Conservation (phyloP, 225 moss, liverwort and hornwort species). For the Straminergon stramineum region DNA sequence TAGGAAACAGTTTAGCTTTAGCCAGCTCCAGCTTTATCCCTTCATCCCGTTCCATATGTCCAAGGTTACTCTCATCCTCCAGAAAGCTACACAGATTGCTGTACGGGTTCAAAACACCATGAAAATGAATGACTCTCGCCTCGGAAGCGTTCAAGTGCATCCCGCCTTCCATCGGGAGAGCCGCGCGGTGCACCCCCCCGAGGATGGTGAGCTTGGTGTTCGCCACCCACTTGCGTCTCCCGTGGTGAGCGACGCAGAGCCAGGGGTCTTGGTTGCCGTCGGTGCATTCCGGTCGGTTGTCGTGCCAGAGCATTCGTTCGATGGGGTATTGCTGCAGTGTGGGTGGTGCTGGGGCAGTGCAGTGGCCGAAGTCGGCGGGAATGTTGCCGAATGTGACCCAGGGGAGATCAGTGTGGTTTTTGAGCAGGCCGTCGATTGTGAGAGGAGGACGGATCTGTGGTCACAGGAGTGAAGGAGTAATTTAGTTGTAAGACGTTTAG, state of each 20-base stretch:
- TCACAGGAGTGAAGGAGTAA: neutral
- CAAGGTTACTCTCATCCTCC: neutral
- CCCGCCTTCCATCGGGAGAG: constrained; percentile 12
- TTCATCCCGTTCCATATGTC: constrained; percentile 1
- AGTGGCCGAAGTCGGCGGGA: constrained; percentile 22
- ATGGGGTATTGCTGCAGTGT: constrained; percentile 1
- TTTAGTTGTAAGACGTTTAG: neutral
- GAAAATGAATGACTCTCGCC: constrained; percentile 41
- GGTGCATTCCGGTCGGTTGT: constrained; percentile 28
- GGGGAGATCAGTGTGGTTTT: constrained; percentile 12
- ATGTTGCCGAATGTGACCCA: constrained; percentile 46
- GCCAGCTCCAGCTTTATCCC: neutral
- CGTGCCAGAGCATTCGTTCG: constrained; percentile 47
- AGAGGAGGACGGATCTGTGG: constrained; percentile 22
- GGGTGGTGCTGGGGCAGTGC: neutral
- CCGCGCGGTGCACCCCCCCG: constrained; percentile 40
- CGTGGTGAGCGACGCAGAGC: constrained; percentile 13
- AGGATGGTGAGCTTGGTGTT: constrained; percentile 21
- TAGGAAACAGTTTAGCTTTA: constrained; percentile 5
- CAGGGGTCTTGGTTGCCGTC: constrained; percentile 22
- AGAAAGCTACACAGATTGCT: neutral
- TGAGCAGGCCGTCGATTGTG: constrained; percentile 20
- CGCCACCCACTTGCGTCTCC: constrained; percentile 52
- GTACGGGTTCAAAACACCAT: constrained; percentile 3
- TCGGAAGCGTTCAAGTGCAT: constrained; percentile 24